Conservation (phyloP, 2,329 filamentous ascomycete genomes). For the Verticillium dahliae region DNA sequence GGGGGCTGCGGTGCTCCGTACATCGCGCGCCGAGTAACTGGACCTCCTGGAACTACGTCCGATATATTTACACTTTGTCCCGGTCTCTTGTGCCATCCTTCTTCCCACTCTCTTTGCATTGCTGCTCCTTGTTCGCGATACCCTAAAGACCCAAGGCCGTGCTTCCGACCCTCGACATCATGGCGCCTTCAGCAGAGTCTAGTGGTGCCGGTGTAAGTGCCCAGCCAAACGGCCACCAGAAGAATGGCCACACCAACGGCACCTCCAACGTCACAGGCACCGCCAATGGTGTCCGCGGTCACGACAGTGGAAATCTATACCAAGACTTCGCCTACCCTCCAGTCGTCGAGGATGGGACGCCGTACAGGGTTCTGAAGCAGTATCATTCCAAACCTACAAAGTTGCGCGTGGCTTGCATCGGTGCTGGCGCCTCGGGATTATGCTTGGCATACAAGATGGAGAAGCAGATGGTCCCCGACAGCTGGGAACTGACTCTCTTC, state of each 20-base stretch:
- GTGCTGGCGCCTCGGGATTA: constrained; percentile 20
- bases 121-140: not conserved
- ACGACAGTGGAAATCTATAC: not conserved
- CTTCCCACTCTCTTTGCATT: not conserved
- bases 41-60: not conserved
- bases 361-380: constrained; percentile 21
- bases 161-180: not conserved
- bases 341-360: constrained; percentile 10
- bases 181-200: constrained; percentile 6
- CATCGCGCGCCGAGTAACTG: not conserved
- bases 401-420: constrained; percentile 21
- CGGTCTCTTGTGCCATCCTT: not conserved
- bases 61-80: not conserved
- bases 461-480: constrained; percentile 18
- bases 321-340: constrained; percentile 19
- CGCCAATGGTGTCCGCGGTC: not conserved
- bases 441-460: constrained; percentile 22
- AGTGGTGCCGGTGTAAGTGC: constrained; percentile 4
- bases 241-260: not conserved
- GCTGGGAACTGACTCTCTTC: constrained; percentile 22
- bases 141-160: not conserved
- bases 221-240: not conserved
- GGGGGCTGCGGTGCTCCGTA: not conserved
- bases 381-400: constrained; percentile 28
- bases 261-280: constrained; percentile 4